Percentiles rank a stretch among this genome's conserved stretches.
Conservation (phyloP, 2,329 filamentous ascomycete species). For the Calonectria henricotiae region DNA sequence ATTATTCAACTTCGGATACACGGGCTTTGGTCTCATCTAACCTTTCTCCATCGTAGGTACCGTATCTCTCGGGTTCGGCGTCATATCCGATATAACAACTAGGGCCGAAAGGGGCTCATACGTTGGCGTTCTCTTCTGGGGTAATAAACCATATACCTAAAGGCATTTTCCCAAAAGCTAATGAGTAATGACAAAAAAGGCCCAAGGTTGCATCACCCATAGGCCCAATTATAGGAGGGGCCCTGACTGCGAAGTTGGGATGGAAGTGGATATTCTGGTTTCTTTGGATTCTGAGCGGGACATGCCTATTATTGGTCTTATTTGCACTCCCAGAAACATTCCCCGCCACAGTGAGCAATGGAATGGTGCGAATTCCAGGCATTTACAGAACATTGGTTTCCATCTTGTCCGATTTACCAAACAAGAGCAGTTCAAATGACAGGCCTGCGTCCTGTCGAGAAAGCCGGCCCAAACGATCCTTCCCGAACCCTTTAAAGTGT, state of each 20-base stretch:
- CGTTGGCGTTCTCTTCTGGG: conserved; percentile 11
- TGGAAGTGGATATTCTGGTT: conserved; percentile 26
- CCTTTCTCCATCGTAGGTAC: background rate
- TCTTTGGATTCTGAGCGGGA: conserved; percentile 3
- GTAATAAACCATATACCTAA: background rate
- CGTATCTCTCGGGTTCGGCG: background rate
- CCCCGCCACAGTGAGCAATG: background rate
- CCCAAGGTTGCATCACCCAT: background rate
- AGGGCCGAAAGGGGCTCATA: background rate
- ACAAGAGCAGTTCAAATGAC: background rate
- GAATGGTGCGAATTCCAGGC: background rate
- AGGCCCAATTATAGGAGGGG: conserved; percentile 16
- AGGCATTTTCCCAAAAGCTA: background rate
- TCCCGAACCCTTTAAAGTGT: conserved; percentile 1
- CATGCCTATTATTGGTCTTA: background rate
- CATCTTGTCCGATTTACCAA: background rate
- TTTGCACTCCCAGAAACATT: conserved; percentile 1
- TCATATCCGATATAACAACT: conserved; percentile 7
- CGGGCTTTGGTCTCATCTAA: background rate
- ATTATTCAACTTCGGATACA: background rate
- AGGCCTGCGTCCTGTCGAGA: background rate
- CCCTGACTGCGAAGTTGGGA: background rate
- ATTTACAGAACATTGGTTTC: conserved; percentile 4
- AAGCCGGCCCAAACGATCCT: background rate
- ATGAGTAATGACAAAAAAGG: background rate